A percentile compares a stretch with the other conserved stretches of the same genome.
Conservation (phyloP, 2,329 filamentous ascomycete species). For the Neofusicoccum kwambonambiense region DNA sequence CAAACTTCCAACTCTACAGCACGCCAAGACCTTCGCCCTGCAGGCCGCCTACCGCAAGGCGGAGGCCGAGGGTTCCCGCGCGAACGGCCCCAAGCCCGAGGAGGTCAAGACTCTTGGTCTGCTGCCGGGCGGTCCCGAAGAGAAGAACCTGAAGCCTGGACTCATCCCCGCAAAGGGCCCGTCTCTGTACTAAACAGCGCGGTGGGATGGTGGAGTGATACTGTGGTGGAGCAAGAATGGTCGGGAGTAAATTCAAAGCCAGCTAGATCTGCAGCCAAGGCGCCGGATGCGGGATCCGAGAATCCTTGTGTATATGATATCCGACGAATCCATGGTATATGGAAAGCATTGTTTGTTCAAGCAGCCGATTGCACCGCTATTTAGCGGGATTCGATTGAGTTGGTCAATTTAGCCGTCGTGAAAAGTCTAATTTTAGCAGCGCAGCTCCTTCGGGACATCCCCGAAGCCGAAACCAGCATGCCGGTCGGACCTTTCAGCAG, state of each 20-base stretch:
- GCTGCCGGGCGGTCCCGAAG: slow-evolving; percentile 74
- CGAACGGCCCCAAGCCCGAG: slow-evolving; percentile 77
- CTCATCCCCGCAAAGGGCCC: slow-evolving; percentile 10
- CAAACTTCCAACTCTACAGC: slow-evolving; percentile 49
- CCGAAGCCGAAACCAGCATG: background rate
- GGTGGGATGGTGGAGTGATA: background rate
- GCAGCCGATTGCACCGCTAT: background rate
- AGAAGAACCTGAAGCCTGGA: slow-evolving; percentile 51
- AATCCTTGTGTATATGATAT: slow-evolving; percentile 11
- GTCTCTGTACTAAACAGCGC: background rate
- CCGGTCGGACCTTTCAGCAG: background rate
- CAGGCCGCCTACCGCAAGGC: slow-evolving; percentile 82
- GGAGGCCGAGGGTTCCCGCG: slow-evolving; percentile 69
- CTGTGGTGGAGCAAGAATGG: background rate
- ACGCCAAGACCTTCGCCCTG: slow-evolving; percentile 72
- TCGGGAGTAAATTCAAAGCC: background rate
- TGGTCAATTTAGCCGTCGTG: too few species aligned
- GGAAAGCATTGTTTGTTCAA: background rate
- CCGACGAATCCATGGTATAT: slow-evolving; percentile 5
- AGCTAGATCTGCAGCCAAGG: background rate
- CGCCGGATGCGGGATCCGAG: background rate
- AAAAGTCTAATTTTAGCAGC: background rate
- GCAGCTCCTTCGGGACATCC: background rate
- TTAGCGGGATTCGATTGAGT: background rate
- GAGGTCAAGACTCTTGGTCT: slow-evolving; percentile 86